phyloP scores from a whole-genome alignment of 345 rosid species.

The Populus simonii region DNA sequence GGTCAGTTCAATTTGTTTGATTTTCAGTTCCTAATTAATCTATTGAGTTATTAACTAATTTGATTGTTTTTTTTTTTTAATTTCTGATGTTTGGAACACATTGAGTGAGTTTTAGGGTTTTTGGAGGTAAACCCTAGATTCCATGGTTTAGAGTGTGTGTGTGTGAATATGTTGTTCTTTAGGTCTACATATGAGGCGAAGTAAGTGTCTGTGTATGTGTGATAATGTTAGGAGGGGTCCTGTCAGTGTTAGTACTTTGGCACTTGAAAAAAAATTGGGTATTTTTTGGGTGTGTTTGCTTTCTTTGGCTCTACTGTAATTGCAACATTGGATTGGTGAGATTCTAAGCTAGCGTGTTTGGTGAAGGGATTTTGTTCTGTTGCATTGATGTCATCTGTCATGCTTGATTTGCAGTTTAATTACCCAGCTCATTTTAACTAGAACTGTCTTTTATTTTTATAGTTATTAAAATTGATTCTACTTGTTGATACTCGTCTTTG shows the following conservation, averaged over 20 bases:
- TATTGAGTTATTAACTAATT: not conserved
- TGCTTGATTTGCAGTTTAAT: not conserved
- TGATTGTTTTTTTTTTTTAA: not conserved
- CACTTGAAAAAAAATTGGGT: not conserved
- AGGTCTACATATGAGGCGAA: not conserved
- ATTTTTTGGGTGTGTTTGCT: not conserved
- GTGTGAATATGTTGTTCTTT: not conserved
- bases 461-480: not conserved
- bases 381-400: not conserved
- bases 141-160: not conserved
- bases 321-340: not conserved
- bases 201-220: not conserved
- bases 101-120: not conserved
- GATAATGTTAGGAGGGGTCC: not conserved
- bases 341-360: not conserved
- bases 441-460: not conserved
- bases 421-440: not conserved
- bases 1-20: conserved; percentile 27
- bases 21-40: not conserved
- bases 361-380: not conserved
- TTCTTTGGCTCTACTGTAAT: not conserved
- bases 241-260: not conserved
- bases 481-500: not conserved
- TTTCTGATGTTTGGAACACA: not conserved
- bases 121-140: not conserved